A percentile compares a stretch with the other conserved stretches of the same genome.
These are phyloP conservation scores for Aspergillus biplanus DNA, from an alignment of 495 filamentous ascomycete genomes.

Conservation along the genomic window DNA sequence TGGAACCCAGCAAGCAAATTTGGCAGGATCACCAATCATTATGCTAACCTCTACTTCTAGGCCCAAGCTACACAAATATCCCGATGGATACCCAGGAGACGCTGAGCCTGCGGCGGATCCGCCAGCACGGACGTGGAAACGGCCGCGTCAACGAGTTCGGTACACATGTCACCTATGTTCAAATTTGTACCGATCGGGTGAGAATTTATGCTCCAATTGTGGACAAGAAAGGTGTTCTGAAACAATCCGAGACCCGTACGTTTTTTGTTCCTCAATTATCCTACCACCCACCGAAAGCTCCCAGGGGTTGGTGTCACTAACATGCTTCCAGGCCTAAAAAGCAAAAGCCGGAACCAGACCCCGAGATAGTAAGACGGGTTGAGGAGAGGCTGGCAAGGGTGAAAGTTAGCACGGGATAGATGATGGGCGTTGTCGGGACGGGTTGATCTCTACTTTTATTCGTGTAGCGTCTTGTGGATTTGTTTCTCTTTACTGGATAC, in stretches of 20 bases:
- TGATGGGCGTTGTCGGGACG: background rate
- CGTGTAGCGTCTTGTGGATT: slow-evolving; percentile 5
- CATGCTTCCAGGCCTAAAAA: slow-evolving; percentile 56
- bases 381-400: slow-evolving; percentile 59
- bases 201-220: slow-evolving; percentile 62
- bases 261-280: slow-evolving; percentile 13
- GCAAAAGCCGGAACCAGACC: slow-evolving; percentile 65
- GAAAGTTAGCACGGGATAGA: slow-evolving; percentile 32
- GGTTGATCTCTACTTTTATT: slow-evolving; percentile 4
- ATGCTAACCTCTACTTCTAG: slow-evolving; percentile 37
- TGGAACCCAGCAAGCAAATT: slow-evolving; percentile 21
- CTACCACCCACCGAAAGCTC: background rate
- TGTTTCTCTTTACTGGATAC: background rate
- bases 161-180: slow-evolving; percentile 70
- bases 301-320: slow-evolving; percentile 1
- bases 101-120: slow-evolving; percentile 40
- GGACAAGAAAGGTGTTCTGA: slow-evolving; percentile 55
- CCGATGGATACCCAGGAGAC: slow-evolving; percentile 79
- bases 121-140: slow-evolving; percentile 44
- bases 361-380: slow-evolving; percentile 63
- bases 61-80: slow-evolving; percentile 71
- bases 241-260: slow-evolving; percentile 56
- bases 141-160: slow-evolving; percentile 52
- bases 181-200: slow-evolving; percentile 52
- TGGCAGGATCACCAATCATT: too few relatives aligned